A percentile compares a stretch with the other conserved stretches of the same genome.
Evolutionary conservation across 2,329 filamentous ascomycete species (phyloP).

Genomic region (Calonectria fujianensis): DNA sequence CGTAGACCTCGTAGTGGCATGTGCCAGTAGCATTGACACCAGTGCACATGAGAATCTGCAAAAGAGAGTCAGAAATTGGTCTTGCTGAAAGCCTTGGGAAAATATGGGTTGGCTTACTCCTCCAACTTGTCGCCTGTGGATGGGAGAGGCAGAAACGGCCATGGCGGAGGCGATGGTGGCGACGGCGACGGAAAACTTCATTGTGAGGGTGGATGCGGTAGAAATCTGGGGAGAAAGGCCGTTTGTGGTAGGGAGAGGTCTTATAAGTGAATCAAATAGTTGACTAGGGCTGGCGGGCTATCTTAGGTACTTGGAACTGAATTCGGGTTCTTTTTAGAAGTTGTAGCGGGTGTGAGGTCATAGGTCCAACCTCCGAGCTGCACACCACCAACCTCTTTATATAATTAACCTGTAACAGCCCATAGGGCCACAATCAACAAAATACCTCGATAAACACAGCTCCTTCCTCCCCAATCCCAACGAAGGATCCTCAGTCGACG

Average conservation of each 20-base stretch:
- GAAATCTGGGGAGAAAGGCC: neutral
- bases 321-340: constrained; percentile 28
- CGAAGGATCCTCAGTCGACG: constrained; percentile 27
- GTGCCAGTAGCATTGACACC: constrained; percentile 69
- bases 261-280: constrained; percentile 42
- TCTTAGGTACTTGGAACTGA: constrained; percentile 14
- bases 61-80: constrained; percentile 29
- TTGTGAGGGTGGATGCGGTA: constrained; percentile 43
- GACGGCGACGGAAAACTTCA: constrained; percentile 57
- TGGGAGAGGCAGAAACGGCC: constrained; percentile 54
- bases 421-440: constrained; percentile 28
- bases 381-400: constrained; percentile 51
- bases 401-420: constrained; percentile 46
- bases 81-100: neutral
- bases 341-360: constrained; percentile 1
- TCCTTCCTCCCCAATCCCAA: neutral
- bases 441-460: constrained; percentile 13
- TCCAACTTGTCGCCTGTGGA: constrained; percentile 66
- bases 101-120: constrained; percentile 63
- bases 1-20: constrained; percentile 66
- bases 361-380: constrained; percentile 47
- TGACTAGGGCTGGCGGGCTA: constrained; percentile 42
- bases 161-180: constrained; percentile 48
- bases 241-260: neutral
- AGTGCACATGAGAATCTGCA: constrained; percentile 70